Conservation (phyloP, 805 yeast genomes). For the Kluyveromyces dobzhanskii region DNA sequence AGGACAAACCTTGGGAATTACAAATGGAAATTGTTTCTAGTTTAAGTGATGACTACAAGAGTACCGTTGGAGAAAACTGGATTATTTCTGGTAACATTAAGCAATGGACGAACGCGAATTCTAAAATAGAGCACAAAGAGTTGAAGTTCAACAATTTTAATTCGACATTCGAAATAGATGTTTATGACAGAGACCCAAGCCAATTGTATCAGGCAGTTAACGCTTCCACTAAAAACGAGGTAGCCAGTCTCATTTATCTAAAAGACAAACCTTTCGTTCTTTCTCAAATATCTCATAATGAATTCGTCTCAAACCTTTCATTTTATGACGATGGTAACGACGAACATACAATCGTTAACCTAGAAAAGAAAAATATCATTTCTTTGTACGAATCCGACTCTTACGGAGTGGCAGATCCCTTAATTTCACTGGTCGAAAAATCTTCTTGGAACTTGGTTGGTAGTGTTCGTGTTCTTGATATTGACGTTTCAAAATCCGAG, state of each 20-base stretch:
- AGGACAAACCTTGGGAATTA: slow-evolving; percentile 28
- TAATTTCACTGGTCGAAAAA: slow-evolving; percentile 6
- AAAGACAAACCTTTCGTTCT: slow-evolving; percentile 3
- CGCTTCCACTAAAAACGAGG: slow-evolving; percentile 9
- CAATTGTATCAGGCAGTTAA: slow-evolving; percentile 18
- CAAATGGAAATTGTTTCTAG: slow-evolving; percentile 49
- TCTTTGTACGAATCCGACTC: background rate
- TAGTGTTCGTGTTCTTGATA: slow-evolving; percentile 1
- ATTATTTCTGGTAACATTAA: slow-evolving; percentile 47
- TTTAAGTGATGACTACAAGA: slow-evolving; percentile 28
- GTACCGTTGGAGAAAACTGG: slow-evolving; percentile 45
- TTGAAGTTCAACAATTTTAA: slow-evolving; percentile 7
- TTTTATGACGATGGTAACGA: slow-evolving; percentile 33
- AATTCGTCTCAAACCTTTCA: slow-evolving; percentile 32
- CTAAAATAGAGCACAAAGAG: slow-evolving; percentile 6
- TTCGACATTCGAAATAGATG: slow-evolving; percentile 6
- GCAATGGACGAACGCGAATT: slow-evolving; percentile 38
- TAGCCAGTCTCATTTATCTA: slow-evolving; percentile 5
- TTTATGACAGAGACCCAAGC: slow-evolving; percentile 9
- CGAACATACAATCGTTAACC: slow-evolving; percentile 26
- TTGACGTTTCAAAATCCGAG: slow-evolving; percentile 3
- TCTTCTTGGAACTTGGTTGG: slow-evolving; percentile 9
- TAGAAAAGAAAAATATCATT: slow-evolving; percentile 11
- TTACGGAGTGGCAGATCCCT: background rate
- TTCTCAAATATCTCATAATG: slow-evolving; percentile 11